Evolutionary conservation across 129 eudicot genomes (phyloP).

Genomic region (Flaveria trinervia): DNA sequence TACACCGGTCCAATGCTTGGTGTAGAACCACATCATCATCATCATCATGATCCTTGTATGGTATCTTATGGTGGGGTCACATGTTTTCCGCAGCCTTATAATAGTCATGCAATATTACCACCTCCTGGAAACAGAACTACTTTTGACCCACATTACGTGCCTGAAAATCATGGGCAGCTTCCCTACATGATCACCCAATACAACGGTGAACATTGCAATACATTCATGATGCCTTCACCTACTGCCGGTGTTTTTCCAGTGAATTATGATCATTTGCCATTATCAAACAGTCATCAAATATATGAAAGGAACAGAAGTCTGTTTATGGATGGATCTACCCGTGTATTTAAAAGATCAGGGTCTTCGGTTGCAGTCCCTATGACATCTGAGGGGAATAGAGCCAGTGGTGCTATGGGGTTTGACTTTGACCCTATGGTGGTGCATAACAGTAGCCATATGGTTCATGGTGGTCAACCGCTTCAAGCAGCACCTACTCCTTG

Average conservation of each 20-base stretch:
- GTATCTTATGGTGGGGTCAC: slow-evolving; percentile 45
- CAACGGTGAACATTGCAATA: slow-evolving; percentile 52
- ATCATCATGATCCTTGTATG: slow-evolving; percentile 45
- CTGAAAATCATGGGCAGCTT: slow-evolving; percentile 54
- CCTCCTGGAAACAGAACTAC: slow-evolving; percentile 43
- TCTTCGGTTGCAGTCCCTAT: slow-evolving; percentile 51
- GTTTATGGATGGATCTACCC: slow-evolving; percentile 46
- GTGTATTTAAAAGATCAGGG: slow-evolving; percentile 59
- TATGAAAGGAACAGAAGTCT: slow-evolving; percentile 42
- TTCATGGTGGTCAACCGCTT: slow-evolving; percentile 56
- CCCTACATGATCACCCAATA: slow-evolving; percentile 58
- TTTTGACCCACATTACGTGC: slow-evolving; percentile 51
- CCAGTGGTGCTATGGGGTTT: slow-evolving; percentile 38
- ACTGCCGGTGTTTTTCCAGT: slow-evolving; percentile 45
- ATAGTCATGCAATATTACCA: slow-evolving; percentile 40
- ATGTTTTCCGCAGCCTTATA: slow-evolving; percentile 52
- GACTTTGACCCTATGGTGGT: slow-evolving; percentile 35
- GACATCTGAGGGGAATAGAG: slow-evolving; percentile 38
- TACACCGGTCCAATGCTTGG: slow-evolving; percentile 53
- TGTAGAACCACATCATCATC: slow-evolving; percentile 40
- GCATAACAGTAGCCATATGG: slow-evolving; percentile 43
- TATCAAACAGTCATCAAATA: slow-evolving; percentile 45
- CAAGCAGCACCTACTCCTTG: slow-evolving; percentile 53
- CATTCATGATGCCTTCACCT: slow-evolving; percentile 56
- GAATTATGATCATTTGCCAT: slow-evolving; percentile 51